Base-by-base conservation (phyloP, 176 grass and related monocot genomes). In the Oryza brachyantha region DNA sequence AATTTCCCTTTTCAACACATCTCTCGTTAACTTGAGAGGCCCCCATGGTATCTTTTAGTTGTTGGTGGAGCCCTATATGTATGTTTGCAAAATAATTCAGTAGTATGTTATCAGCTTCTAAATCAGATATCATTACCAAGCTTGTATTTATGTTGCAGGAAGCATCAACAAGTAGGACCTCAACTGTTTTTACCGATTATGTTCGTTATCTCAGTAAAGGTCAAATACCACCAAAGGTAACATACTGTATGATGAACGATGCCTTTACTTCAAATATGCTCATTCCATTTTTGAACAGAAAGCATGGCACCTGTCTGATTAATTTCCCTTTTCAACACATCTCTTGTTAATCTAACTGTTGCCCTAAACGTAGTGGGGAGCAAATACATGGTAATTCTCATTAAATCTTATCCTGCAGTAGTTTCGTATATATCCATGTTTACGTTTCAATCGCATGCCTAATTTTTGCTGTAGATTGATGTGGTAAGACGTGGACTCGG, bases 11-110 rank as follows among this genome's bases (percentile, higher is more conserved):
- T 91, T 59, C 96, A 99, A 92, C 96, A 93, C 67, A 99, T 99
- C 84, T 99, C 96, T 99, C 26, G 92, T 99, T 75, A 99, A 99
- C 76, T 99, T 93, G 81, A 99, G 86, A 95, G 96, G 81, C 92
- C 92, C 54, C 96, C 96, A 87, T 99, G 92, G 96, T 95, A 99
- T 81, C 83, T 99, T 62, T 99, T 90, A 65, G 96, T 99, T 89
- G 96, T 99, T 88, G 96, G 88, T 73, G 92, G 92, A 70, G 81
- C 92, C 79, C 83, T 99, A 83, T 99, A 99, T 86, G 96, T 99
- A 95, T 42, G 88, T 27, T 81, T 71, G 7, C 36, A 84, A 22
- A 78, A 60, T 36, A 43, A 69, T 84, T 58, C 64, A 32, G 64
- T 81, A 59, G 73, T 24, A 74, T 70, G 1, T 71, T 69, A 45